These are phyloP conservation scores for Bruguiera gymnorhiza DNA, from an alignment of 345 rosid species.

Conservation along the genomic window DNA sequence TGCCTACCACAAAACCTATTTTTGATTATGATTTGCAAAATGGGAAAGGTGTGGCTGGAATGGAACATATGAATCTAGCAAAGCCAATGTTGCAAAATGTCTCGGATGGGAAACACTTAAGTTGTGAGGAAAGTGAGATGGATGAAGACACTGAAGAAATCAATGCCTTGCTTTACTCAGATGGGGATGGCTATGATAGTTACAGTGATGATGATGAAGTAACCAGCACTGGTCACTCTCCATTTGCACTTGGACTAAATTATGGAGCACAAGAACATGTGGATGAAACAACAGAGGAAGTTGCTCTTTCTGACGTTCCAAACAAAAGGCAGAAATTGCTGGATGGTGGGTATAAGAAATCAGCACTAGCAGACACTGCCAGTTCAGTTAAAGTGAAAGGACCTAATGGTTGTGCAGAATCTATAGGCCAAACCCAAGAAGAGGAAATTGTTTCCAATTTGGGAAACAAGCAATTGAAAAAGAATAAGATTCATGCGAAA, in stretches of 20 bases:
- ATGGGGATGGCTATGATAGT: slow-evolving; percentile 25
- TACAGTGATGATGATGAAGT: slow-evolving; percentile 13
- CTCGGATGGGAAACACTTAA: slow-evolving; percentile 31
- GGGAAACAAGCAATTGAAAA: slow-evolving; percentile 28
- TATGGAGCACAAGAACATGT: slow-evolving; percentile 7
- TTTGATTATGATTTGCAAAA: slow-evolving; percentile 23
- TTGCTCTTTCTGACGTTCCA: slow-evolving; percentile 47
- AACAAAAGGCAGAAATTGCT: slow-evolving; percentile 42
- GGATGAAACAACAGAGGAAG: slow-evolving; percentile 40
- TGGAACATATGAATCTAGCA: slow-evolving; percentile 24
- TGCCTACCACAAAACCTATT: slow-evolving; percentile 17
- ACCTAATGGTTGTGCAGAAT: slow-evolving; percentile 13
- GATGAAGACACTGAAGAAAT: slow-evolving; percentile 26
- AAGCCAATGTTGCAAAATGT: slow-evolving; percentile 29
- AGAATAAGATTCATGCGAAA: slow-evolving; percentile 14
- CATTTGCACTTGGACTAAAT: slow-evolving; percentile 6
- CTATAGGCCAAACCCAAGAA: slow-evolving; percentile 15
- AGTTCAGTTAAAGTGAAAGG: slow-evolving; percentile 6
- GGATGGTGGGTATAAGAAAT: slow-evolving; percentile 15
- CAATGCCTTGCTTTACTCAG: slow-evolving; percentile 20
- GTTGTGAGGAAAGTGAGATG: slow-evolving; percentile 37
- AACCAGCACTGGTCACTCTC: slow-evolving; percentile 27
- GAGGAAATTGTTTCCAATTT: slow-evolving; percentile 34
- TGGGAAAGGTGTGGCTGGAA: slow-evolving; percentile 25
- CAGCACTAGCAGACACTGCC: slow-evolving; percentile 4